A percentile compares a stretch with the other conserved stretches of the same genome.
Conservation (phyloP, 2,329 filamentous ascomycete genomes). For the Penicillium sp. region DNA sequence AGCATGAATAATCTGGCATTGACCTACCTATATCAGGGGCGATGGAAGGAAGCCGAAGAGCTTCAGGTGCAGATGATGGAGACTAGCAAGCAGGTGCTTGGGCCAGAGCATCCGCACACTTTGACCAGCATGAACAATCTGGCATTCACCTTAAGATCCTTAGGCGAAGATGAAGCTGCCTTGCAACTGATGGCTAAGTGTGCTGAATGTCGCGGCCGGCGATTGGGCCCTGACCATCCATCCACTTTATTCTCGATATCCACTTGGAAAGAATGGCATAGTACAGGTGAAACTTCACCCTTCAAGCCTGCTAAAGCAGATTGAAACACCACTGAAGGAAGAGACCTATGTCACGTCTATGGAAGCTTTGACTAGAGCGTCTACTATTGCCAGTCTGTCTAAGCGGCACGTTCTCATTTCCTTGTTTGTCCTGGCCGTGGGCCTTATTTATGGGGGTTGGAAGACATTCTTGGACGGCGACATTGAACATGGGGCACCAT, state of each 20-base stretch:
- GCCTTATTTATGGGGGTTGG: no score
- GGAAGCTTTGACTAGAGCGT: no score
- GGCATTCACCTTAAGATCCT: background rate
- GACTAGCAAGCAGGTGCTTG: background rate
- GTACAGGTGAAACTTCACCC: background rate
- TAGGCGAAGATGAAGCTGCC: background rate
- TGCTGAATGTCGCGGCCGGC: background rate
- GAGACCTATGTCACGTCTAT: no score
- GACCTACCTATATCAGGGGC: background rate
- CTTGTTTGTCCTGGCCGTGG: background rate
- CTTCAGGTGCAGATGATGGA: background rate
- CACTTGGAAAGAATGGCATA: background rate
- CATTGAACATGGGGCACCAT: no score
- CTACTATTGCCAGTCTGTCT: background rate
- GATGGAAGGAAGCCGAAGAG: background rate
- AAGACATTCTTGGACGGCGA: no score
- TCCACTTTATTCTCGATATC: background rate
- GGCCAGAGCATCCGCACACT: conserved; percentile 1
- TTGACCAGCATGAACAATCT: background rate
- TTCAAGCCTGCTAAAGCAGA: background rate
- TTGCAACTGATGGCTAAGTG: background rate
- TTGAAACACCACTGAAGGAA: no score
- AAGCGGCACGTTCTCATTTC: background rate
- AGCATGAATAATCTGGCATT: conserved; percentile 18
- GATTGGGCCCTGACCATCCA: background rate